Evolutionary conservation across 805 yeast genomes (phyloP).

Genomic region (Saccharomyces paradoxus): DNA sequence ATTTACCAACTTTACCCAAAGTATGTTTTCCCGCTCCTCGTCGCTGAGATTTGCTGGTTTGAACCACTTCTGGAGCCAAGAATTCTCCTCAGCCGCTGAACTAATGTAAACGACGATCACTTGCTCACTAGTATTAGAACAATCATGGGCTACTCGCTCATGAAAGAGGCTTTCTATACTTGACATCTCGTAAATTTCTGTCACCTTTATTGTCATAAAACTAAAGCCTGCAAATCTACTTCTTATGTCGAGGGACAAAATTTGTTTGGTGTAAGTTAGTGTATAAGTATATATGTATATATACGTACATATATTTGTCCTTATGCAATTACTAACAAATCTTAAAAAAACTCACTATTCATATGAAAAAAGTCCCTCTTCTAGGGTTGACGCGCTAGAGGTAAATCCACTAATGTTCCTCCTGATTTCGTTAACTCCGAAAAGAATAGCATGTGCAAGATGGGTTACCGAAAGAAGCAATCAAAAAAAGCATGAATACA

Average conservation of each 20-base stretch:
- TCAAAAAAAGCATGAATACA: not conserved
- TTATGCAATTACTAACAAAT: not conserved
- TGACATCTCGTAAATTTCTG: not conserved
- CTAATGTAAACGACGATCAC: slow-evolving; percentile 36
- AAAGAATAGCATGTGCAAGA: not conserved
- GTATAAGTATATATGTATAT: not conserved
- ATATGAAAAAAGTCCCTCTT: not conserved
- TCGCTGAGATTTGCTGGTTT: slow-evolving; percentile 5
- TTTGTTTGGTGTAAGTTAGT: not conserved
- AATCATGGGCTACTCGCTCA: slow-evolving; percentile 33
- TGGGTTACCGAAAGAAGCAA: not conserved
- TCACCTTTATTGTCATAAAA: not conserved
- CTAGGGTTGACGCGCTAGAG: not conserved
- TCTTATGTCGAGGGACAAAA: not conserved
- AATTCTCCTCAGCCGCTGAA: slow-evolving; percentile 19
- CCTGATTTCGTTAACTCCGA: not conserved
- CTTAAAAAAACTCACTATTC: not conserved
- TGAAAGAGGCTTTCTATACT: slow-evolving; percentile 4
- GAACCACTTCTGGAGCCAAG: slow-evolving; percentile 19
- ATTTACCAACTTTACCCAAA: not conserved
- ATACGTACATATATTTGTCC: not conserved
- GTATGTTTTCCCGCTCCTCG: not conserved
- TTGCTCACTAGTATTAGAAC: slow-evolving; percentile 30
- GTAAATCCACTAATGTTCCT: not conserved
- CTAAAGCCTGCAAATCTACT: not conserved